Percentiles rank a stretch among this genome's conserved stretches.
These are phyloP conservation scores for Tremella yokohamensis DNA, from an alignment of 768 basidiomycete genomes.

Conservation along the genomic window DNA sequence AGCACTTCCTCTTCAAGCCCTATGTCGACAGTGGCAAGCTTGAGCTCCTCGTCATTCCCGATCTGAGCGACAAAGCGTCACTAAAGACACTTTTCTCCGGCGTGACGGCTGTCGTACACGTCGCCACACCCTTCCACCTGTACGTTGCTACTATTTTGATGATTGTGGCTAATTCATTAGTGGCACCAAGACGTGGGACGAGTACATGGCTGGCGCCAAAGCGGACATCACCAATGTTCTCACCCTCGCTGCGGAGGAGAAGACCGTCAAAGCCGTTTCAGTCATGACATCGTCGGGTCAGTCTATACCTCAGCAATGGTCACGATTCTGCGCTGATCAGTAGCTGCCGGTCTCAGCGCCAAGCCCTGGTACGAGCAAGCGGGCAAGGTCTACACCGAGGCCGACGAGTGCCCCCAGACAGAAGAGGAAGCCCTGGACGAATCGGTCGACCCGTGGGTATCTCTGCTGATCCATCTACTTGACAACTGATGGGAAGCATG, in stretches of 20 bases:
- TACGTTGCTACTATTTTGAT: background rate
- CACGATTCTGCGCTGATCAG: too few species aligned
- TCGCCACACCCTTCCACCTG: background rate
- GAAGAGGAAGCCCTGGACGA: constrained; percentile 27
- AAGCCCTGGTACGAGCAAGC: constrained; percentile 13
- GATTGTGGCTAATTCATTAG: constrained; percentile 1
- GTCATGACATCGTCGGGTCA: constrained; percentile 1
- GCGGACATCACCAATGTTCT: constrained; percentile 3
- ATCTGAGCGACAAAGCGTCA: constrained; percentile 31
- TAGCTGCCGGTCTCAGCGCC: too few species aligned
- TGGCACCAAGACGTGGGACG: background rate
- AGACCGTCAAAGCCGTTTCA: background rate
- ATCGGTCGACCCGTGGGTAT: constrained; percentile 18
- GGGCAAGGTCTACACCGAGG: constrained; percentile 35
- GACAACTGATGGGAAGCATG: background rate
- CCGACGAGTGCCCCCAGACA: constrained; percentile 36
- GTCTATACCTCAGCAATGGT: background rate
- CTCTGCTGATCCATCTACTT: background rate
- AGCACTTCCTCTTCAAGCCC: constrained; percentile 21
- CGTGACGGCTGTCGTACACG: constrained; percentile 22
- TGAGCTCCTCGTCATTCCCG: constrained; percentile 34
- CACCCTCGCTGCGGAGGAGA: background rate
- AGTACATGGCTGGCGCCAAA: background rate
- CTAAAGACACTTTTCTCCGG: constrained; percentile 31
- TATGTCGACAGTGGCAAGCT: constrained; percentile 25